A percentile compares a stretch with the other conserved stretches of the same genome.
Evolutionary conservation across 2,329 filamentous ascomycete species (phyloP).

Genomic region (Verruconis gallopava): DNA sequence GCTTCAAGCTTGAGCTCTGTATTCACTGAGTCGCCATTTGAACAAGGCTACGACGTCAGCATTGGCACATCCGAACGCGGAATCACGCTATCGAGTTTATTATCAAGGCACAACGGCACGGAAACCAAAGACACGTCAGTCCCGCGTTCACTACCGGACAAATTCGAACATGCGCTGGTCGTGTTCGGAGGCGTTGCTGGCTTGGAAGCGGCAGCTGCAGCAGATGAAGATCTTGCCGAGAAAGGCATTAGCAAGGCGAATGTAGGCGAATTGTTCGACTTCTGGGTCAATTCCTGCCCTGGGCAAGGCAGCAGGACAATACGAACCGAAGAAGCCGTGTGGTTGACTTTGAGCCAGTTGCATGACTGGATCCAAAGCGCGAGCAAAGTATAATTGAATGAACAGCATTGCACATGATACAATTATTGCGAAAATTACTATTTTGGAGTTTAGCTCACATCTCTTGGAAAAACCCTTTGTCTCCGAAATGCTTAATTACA

Average conservation of each 20-base stretch:
- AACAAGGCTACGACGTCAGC: slow-evolving; percentile 68
- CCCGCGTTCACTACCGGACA: slow-evolving; percentile 15
- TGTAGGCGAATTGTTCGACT: slow-evolving; percentile 63
- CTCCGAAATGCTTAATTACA: slow-evolving; percentile 6
- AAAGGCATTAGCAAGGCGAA: slow-evolving; percentile 52
- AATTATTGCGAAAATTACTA: too few relatives aligned
- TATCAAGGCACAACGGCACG: neutral
- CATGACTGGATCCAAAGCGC: slow-evolving; percentile 5
- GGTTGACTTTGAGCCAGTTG: slow-evolving; percentile 59
- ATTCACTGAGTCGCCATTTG: slow-evolving; percentile 63
- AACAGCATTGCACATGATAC: too few relatives aligned
- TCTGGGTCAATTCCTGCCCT: slow-evolving; percentile 71
- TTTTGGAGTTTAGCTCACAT: too few relatives aligned
- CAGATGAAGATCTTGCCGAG: slow-evolving; percentile 43
- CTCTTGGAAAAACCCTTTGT: slow-evolving; percentile 1
- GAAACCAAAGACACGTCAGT: neutral
- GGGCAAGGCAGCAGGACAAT: slow-evolving; percentile 73
- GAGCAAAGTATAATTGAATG: too few relatives aligned
- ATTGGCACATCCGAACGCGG: slow-evolving; percentile 77
- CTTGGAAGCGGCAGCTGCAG: slow-evolving; percentile 59
- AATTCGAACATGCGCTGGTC: slow-evolving; percentile 60
- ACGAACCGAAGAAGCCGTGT: slow-evolving; percentile 70
- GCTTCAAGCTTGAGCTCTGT: slow-evolving; percentile 55
- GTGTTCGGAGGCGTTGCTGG: slow-evolving; percentile 74
- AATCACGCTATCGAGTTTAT: slow-evolving; percentile 25